Base-by-base conservation (phyloP, 2,329 filamentous ascomycete genomes). In the Hawksworthiomyces lignivorus region DNA sequence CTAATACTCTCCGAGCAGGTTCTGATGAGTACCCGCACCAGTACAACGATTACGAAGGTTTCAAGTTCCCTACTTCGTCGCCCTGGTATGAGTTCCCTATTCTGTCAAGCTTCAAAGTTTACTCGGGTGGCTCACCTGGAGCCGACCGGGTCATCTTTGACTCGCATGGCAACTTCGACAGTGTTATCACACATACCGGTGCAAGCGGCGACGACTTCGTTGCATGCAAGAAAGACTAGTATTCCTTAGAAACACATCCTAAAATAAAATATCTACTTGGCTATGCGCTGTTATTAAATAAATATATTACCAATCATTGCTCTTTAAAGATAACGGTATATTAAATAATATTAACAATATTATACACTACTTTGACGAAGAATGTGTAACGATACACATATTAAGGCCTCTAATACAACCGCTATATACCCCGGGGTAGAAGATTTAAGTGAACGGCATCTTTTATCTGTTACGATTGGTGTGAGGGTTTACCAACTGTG, bases 61-160 rank as follows among this genome's bases (percentile, higher is more conserved):
- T 68, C 47, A 52, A 48, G 28, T 68, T 68, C 53, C 62, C 63
- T 15, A 61, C 58, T 8, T 15, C 48, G 0, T 49, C 48, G 3
- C 64, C 64, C 2, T 68, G 61, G 57, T 68, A 67, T 46, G 65
- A 68, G 51, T 69, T 64, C 47, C 66, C 66, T 4, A 65, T 69
- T 47, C 44, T 68, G 30, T 56, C 51, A 8, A 54, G 49, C 38
- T 56, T 48, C 47, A 30, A 44, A 6, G 52, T 61, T n/a, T 69
- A 67, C 50, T 55, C 53, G 5, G 64, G 65, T 20, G 76, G 77
- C 19, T 73, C 71, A 3, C 78, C 79, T 0, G 78, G 79, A 24
- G 60, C 79, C 7, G 78, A 82, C 56, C 71, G 79, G 29, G 74
- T 82, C 40, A 61, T 83, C 24, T 77, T 83, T 58, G 80, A 78